phyloP scores from a whole-genome alignment of 306 rosid genomes.

The Cucumis sativus region DNA sequence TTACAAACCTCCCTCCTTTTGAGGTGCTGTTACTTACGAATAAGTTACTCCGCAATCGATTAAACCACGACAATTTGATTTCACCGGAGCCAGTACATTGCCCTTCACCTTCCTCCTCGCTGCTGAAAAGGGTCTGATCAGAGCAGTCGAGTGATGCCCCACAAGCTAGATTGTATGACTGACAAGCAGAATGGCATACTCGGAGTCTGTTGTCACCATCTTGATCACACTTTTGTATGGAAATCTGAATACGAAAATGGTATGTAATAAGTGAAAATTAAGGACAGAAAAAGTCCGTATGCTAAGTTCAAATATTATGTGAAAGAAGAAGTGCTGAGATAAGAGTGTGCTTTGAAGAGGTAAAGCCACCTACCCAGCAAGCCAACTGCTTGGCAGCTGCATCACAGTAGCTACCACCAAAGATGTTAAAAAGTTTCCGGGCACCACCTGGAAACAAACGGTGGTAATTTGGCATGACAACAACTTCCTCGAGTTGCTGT shows the following conservation, averaged over 20 bases:
- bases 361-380: constrained; percentile 60
- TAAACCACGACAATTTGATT: constrained; percentile 55
- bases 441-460: constrained; percentile 94
- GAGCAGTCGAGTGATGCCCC: constrained; percentile 96
- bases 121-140: constrained; percentile 85
- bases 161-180: constrained; percentile 81
- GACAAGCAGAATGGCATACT: constrained; percentile 87
- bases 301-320: not conserved
- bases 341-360: not conserved
- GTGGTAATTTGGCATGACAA: constrained; percentile 90
- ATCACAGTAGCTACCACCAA: constrained; percentile 75
- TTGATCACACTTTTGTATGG: constrained; percentile 79
- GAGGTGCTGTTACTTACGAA: constrained; percentile 46
- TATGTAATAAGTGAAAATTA: not conserved
- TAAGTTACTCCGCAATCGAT: constrained; percentile 34
- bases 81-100: constrained; percentile 89
- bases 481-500: constrained; percentile 95
- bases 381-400: constrained; percentile 90
- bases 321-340: not conserved
- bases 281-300: not conserved
- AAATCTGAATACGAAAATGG: constrained; percentile 42
- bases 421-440: constrained; percentile 71
- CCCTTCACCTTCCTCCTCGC: constrained; percentile 57
- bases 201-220: constrained; percentile 94
- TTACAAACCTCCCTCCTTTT: constrained; percentile 54